phyloP scores from a whole-genome alignment of 2,329 filamentous ascomycete species.

The Neofusicoccum cordaticola region DNA sequence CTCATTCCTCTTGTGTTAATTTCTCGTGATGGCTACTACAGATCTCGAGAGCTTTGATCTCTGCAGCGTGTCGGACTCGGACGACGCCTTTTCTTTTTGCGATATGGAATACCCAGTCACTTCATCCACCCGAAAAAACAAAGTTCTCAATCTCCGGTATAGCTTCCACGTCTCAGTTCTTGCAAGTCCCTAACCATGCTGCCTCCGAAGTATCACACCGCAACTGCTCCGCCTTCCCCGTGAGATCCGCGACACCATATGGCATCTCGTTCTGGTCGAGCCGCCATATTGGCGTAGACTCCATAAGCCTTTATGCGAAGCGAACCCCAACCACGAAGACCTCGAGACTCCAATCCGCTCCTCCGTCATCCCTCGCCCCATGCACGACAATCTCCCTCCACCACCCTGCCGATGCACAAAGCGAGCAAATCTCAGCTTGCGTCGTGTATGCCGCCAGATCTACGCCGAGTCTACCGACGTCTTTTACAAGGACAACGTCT shows the following conservation, averaged over 20 bases:
- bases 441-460: background rate
- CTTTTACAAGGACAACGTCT: slow-evolving; percentile 23
- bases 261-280: background rate
- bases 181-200: background rate
- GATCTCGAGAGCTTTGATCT: background rate
- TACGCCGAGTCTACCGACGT: background rate
- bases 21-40: background rate
- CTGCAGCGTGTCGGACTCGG: background rate
- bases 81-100: background rate
- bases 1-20: background rate
- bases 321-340: background rate
- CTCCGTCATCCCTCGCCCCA: background rate
- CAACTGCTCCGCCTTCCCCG: background rate
- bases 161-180: too few species aligned
- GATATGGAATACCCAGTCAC: background rate
- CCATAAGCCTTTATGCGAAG: background rate
- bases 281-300: background rate
- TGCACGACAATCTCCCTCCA: background rate
- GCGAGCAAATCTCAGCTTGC: background rate
- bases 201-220: background rate
- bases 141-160: background rate
- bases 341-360: background rate
- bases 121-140: background rate
- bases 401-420: background rate
- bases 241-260: background rate